These are phyloP conservation scores for Coprinopsis marcescibilis DNA, from an alignment of 768 basidiomycete genomes.

Conservation along the genomic window DNA sequence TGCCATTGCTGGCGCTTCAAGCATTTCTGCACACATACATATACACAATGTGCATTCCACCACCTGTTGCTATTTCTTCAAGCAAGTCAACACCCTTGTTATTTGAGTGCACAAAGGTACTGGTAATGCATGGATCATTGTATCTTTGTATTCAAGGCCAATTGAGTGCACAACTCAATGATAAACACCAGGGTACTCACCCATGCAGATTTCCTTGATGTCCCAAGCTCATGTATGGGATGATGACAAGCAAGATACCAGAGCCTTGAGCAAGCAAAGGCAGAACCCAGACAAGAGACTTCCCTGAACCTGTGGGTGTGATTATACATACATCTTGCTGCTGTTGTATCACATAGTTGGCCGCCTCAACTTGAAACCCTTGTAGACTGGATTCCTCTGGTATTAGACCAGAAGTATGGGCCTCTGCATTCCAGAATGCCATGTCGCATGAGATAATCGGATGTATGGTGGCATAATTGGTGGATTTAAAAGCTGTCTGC, in stretches of 20 bases:
- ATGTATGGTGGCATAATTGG: too few relatives aligned
- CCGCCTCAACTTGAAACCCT: conserved; percentile 15
- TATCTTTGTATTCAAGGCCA: conserved; percentile 5
- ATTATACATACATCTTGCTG: conserved; percentile 15
- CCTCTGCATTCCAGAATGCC: background rate
- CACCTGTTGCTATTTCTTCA: conserved; percentile 10
- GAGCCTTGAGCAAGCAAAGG: conserved; percentile 17
- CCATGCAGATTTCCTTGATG: conserved; percentile 15
- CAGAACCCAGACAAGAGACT: conserved; percentile 17
- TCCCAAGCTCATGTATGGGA: conserved; percentile 21
- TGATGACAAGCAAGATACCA: conserved; percentile 17
- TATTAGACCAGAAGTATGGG: background rate
- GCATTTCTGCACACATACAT: conserved; percentile 22
- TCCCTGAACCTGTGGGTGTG: conserved; percentile 19
- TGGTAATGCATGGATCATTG: background rate
- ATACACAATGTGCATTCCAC: conserved; percentile 15
- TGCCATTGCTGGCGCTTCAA: conserved; percentile 18
- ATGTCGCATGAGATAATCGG: too few relatives aligned
- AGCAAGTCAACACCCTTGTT: conserved; percentile 7
- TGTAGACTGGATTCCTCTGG: background rate
- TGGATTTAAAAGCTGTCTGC: too few relatives aligned
- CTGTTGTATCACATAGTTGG: conserved; percentile 14
- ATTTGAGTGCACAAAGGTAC: conserved; percentile 13
- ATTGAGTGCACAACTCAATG: background rate
- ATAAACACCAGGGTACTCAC: conserved; percentile 1